Evolutionary conservation across 2,329 filamentous ascomycete species (phyloP), one percentile per base, ranked within the genome.

Genomic region (Dactylella cylindrospora): DNA sequence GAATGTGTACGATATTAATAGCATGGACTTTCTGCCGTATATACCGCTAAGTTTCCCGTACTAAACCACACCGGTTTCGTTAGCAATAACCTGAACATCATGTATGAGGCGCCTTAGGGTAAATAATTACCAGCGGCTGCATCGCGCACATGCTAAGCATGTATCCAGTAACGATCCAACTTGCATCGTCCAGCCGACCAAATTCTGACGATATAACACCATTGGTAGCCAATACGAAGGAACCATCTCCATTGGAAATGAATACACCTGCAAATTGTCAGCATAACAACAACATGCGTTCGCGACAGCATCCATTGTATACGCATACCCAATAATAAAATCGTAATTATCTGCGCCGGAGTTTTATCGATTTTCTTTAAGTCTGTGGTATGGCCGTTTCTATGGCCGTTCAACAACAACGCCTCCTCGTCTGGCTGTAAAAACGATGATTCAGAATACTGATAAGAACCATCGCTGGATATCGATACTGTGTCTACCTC

Each of bases 191-290:
- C 3, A 84, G 68, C 26, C 76, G 75, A 47, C 78, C 73, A 66
- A 84, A 84, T 49, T 84, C 78, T 7, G 81, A 84, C 0, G 80
- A 78, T 46, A 84, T 82, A 2, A 74, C 75, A 0, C 80, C 79
- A 55, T 85, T 81, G 0, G 84, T 85, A 0, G 85, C 84, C 25
- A 88, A 73, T 0, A 88, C 77, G 0, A 88, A 73, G 1, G 82
- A 84, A 0, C 74, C 73, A 68, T 89, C 85, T 12, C 80, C 79
- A 50, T 84, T 83, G 5, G 80, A 79, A 9, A 86, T 79, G 66
- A 88, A 86, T 10, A 84, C 80, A 8, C 80, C 81, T 76, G 43
- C 5, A 4, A 57, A 15, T 8, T 8, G n/a, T 39, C 22, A 40
- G 35, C 17, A n/a, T 32, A 32, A n/a, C 28, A 9, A 32, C n/a